Percentiles rank a stretch among this genome's conserved stretches.
phyloP scores from a whole-genome alignment of 768 basidiomycete species.

The Suillus decipiens region DNA sequence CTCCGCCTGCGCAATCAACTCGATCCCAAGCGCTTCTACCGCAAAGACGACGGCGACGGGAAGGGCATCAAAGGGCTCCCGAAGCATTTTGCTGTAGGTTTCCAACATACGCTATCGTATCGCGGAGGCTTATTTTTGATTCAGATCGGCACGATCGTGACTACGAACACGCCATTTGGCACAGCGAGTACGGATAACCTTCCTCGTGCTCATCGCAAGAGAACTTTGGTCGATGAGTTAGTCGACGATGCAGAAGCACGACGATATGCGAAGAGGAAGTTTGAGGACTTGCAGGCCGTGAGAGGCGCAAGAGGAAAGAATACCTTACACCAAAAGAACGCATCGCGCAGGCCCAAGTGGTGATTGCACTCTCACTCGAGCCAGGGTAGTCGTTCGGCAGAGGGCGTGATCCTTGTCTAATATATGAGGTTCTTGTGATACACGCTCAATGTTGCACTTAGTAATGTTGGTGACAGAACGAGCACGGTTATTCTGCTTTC shows the following conservation, averaged over 20 bases:
- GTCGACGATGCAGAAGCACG: slow-evolving; percentile 86
- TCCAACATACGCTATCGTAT: slow-evolving; percentile 1
- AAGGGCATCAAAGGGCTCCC: slow-evolving; percentile 84
- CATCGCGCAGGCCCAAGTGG: slow-evolving; percentile 69
- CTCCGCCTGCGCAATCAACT: slow-evolving; percentile 84
- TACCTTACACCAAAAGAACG: slow-evolving; percentile 67
- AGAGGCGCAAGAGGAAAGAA: slow-evolving; percentile 70
- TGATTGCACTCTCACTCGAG: slow-evolving; percentile 25
- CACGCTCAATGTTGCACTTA: too few relatives aligned
- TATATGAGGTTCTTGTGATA: neutral
- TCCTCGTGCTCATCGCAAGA: slow-evolving; percentile 66
- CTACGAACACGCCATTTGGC: slow-evolving; percentile 72
- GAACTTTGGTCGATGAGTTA: slow-evolving; percentile 85
- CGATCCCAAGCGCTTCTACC: slow-evolving; percentile 93
- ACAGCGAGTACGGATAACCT: slow-evolving; percentile 71
- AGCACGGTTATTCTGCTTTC: too few relatives aligned
- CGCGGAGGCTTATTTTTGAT: neutral
- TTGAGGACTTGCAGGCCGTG: slow-evolving; percentile 70
- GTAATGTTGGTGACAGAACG: too few relatives aligned
- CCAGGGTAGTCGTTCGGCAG: neutral
- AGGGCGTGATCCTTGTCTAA: neutral
- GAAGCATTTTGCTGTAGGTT: slow-evolving; percentile 85
- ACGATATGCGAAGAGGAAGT: slow-evolving; percentile 91
- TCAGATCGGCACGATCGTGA: slow-evolving; percentile 80
- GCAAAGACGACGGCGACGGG: slow-evolving; percentile 83